These are phyloP conservation scores for Aspergillus uvarum DNA, from an alignment of 2,329 filamentous ascomycete genomes.

Conservation along the genomic window DNA sequence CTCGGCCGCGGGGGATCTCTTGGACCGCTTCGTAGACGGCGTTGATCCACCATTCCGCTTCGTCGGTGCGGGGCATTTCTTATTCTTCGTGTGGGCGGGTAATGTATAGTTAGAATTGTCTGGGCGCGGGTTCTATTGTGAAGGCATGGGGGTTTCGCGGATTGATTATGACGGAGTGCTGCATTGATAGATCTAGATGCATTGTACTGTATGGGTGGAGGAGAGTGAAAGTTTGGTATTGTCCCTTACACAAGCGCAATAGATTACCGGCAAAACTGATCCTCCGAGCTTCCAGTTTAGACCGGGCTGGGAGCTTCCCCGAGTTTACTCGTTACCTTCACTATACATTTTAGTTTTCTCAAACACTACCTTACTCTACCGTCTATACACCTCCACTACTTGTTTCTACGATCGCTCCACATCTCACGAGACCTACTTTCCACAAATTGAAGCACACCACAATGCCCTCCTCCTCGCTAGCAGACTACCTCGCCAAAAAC, in stretches of 20 bases:
- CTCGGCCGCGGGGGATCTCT: constrained; percentile 77
- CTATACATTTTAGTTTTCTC: too few species aligned
- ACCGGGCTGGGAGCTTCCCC: background rate
- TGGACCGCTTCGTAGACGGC: constrained; percentile 81
- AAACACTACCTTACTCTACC: background rate
- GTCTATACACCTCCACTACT: background rate
- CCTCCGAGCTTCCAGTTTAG: background rate
- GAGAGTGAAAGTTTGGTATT: background rate
- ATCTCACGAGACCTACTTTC: background rate
- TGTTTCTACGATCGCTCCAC: background rate
- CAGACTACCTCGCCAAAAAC: constrained; percentile 84
- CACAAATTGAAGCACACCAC: constrained; percentile 2
- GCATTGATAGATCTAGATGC: background rate
- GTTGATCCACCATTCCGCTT: constrained; percentile 51
- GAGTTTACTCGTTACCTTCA: background rate
- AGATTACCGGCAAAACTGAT: background rate
- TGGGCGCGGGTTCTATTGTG: too few species aligned
- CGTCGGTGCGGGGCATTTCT: constrained; percentile 50
- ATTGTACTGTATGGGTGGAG: background rate
- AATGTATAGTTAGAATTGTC: background rate
- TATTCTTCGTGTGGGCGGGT: too few species aligned
- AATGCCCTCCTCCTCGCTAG: constrained; percentile 58
- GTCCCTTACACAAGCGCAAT: background rate
- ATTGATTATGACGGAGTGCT: background rate
- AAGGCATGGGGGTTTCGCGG: background rate